These are phyloP conservation scores for Neobulgaria alba DNA, from an alignment of 2,329 filamentous ascomycete genomes.

Conservation along the genomic window DNA sequence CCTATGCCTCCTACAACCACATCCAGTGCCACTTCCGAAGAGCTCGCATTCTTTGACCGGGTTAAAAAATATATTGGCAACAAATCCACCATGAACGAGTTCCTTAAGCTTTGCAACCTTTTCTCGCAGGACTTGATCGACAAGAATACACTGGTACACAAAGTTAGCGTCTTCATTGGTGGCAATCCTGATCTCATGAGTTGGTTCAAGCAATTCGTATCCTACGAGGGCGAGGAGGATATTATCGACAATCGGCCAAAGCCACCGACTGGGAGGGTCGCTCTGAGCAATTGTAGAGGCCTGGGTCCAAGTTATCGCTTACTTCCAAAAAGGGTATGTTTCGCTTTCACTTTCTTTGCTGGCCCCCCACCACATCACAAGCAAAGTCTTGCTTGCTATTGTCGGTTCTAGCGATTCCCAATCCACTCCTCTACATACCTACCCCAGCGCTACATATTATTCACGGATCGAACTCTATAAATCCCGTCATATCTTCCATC, in stretches of 20 bases:
- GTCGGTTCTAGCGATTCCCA: too few species aligned
- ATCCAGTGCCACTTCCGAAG: slow-evolving; percentile 69
- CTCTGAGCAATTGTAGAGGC: slow-evolving; percentile 90
- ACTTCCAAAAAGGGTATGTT: slow-evolving; percentile 65
- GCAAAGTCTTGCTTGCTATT: too few species aligned
- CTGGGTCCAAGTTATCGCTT: slow-evolving; percentile 92
- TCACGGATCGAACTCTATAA: too few species aligned
- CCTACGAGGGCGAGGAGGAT: slow-evolving; percentile 67
- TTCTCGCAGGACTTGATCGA: slow-evolving; percentile 92
- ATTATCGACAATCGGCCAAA: slow-evolving; percentile 70
- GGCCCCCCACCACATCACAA: too few species aligned
- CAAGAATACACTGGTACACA: slow-evolving; percentile 70
- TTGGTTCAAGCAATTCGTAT: slow-evolving; percentile 80
- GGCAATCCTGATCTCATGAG: slow-evolving; percentile 80
- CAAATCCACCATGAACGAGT: slow-evolving; percentile 87
- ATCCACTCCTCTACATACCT: too few species aligned
- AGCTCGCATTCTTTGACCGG: slow-evolving; percentile 88
- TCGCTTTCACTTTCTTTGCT: slow-evolving; percentile 7
- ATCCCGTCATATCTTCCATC: too few species aligned
- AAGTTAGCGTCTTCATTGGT: slow-evolving; percentile 78
- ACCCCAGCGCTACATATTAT: too few species aligned
- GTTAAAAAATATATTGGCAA: slow-evolving; percentile 96
- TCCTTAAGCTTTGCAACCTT: slow-evolving; percentile 92
- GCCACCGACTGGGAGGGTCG: slow-evolving; percentile 72
- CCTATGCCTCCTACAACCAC: slow-evolving; percentile 71